Evolutionary conservation across 2,329 filamentous ascomycete genomes (phyloP).

Genomic region (Botrytis porri): DNA sequence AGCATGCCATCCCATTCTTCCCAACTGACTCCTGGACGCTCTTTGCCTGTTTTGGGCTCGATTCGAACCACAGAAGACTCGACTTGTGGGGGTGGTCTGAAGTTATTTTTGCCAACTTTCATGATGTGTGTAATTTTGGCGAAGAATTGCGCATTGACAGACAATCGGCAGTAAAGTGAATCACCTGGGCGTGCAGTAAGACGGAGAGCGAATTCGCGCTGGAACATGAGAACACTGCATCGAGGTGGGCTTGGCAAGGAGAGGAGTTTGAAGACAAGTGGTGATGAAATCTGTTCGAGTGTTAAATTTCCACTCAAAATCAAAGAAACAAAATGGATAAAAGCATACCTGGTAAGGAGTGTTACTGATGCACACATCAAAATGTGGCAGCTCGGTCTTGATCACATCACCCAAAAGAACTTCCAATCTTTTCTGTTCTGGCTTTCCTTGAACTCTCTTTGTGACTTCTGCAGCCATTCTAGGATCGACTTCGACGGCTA

Average conservation of each 20-base stretch:
- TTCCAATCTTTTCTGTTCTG: slow-evolving; percentile 78
- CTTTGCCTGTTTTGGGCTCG: slow-evolving; percentile 75
- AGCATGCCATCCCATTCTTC: slow-evolving; percentile 94
- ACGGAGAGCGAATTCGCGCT: slow-evolving; percentile 89
- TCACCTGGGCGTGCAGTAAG: slow-evolving; percentile 86
- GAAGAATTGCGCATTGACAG: slow-evolving; percentile 94
- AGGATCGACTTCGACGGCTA: slow-evolving; percentile 90
- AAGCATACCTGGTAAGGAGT: slow-evolving; percentile 58
- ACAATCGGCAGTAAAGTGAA: slow-evolving; percentile 83
- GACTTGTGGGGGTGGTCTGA: slow-evolving; percentile 89
- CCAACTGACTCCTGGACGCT: slow-evolving; percentile 82
- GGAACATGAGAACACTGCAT: slow-evolving; percentile 89
- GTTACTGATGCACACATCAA: slow-evolving; percentile 77
- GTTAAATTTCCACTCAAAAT: slow-evolving; percentile 26
- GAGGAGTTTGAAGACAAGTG: slow-evolving; percentile 83
- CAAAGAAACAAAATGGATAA: background rate
- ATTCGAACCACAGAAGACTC: slow-evolving; percentile 89
- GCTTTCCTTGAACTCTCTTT: slow-evolving; percentile 87
- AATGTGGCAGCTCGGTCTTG: slow-evolving; percentile 70
- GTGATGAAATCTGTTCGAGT: slow-evolving; percentile 69
- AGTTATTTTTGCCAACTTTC: slow-evolving; percentile 96
- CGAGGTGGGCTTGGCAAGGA: slow-evolving; percentile 77
- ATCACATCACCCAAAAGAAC: slow-evolving; percentile 90
- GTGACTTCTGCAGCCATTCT: slow-evolving; percentile 89
- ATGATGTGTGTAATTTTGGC: slow-evolving; percentile 70